A percentile compares a stretch with the other conserved stretches of the same genome.
These are phyloP conservation scores for Colletotrichum eremochloae DNA, from an alignment of 2,329 filamentous ascomycete genomes.

Conservation along the genomic window DNA sequence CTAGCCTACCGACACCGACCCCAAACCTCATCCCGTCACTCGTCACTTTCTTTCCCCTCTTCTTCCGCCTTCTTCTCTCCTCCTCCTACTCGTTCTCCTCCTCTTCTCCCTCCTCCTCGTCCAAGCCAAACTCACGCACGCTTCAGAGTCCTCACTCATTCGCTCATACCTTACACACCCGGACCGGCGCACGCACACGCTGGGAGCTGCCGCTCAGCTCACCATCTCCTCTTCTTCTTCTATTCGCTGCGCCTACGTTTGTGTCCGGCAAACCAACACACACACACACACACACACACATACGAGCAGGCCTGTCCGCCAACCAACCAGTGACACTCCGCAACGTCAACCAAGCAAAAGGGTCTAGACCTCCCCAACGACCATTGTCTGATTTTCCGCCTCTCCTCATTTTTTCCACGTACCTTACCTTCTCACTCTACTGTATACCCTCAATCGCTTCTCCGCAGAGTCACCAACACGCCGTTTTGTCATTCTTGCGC, in stretches of 20 bases:
- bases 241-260: constrained; percentile 8
- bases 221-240: constrained; percentile 7
- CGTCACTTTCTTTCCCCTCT: background rate
- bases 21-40: constrained; percentile 12
- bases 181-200: background rate
- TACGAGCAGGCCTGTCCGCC: background rate
- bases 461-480: background rate
- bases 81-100: background rate
- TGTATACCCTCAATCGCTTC: background rate
- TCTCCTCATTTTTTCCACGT: constrained; percentile 2
- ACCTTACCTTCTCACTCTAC: background rate
- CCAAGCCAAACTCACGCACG: background rate
- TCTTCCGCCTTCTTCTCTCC: background rate
- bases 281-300: too few relatives aligned
- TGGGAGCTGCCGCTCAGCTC: constrained; percentile 4
- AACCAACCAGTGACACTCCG: constrained; percentile 23
- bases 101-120: background rate
- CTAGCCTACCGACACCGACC: background rate
- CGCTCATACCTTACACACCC: background rate
- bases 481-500: constrained; percentile 4
- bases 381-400: constrained; percentile 8
- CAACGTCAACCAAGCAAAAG: constrained; percentile 10
- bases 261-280: constrained; percentile 29
- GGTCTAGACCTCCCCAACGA: constrained; percentile 26
- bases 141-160: background rate